Evolutionary conservation across 345 rosid genomes (phyloP).

Genomic region (Abelmoschus esculentus): DNA sequence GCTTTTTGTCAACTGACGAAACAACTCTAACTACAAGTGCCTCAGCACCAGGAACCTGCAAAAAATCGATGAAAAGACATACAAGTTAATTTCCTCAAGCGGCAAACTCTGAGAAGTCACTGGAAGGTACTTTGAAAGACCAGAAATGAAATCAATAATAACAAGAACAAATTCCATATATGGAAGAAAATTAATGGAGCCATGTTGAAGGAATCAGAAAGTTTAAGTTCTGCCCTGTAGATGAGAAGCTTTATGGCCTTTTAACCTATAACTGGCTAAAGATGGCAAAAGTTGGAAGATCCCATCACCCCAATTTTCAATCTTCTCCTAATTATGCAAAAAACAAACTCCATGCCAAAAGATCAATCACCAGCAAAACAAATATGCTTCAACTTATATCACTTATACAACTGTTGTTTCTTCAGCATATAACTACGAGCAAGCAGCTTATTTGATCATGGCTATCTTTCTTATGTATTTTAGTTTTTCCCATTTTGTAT

Average conservation of each 20-base stretch:
- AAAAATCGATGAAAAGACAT: background rate
- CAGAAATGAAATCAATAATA: background rate
- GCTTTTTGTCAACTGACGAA: slow-evolving; percentile 96
- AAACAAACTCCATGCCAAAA: background rate
- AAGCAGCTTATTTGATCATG: background rate
- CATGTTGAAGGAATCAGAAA: slow-evolving; percentile 1
- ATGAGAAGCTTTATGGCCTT: background rate
- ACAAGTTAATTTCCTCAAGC: background rate
- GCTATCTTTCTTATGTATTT: background rate
- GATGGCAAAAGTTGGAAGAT: background rate
- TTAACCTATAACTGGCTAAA: background rate
- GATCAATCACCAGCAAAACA: background rate
- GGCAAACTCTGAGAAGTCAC: background rate
- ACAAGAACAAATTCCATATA: background rate
- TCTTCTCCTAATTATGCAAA: background rate
- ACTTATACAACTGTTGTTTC: background rate
- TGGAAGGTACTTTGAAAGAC: background rate
- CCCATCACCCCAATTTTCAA: background rate
- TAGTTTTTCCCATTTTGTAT: background rate
- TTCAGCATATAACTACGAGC: background rate
- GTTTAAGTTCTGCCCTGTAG: background rate
- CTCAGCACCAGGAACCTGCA: slow-evolving; percentile 88
- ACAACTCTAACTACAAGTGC: slow-evolving; percentile 93
- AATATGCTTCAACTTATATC: background rate
- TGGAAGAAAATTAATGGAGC: background rate